Conservation (phyloP, 257 asterid genomes). For the Petunia axillaris region DNA sequence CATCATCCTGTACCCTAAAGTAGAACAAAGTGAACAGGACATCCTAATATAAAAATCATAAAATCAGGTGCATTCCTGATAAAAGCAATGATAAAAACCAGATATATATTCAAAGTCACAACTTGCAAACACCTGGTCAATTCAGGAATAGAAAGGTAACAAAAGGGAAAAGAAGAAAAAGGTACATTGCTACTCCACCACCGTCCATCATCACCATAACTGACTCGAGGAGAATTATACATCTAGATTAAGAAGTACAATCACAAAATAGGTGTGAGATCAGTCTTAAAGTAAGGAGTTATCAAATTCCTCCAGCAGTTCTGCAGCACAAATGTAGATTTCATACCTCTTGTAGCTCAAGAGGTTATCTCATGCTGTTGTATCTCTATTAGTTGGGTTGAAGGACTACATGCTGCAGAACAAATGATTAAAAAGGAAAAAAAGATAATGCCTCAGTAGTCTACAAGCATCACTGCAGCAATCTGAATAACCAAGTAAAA, state of each 20-base stretch:
- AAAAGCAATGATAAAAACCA: neutral
- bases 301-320: neutral
- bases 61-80: neutral
- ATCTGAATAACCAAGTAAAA: constrained; percentile 17
- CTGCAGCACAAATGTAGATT: neutral
- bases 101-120: neutral
- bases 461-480: neutral
- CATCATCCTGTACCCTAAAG: too few species aligned
- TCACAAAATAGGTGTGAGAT: neutral
- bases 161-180: neutral
- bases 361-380: constrained; percentile 10
- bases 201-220: neutral
- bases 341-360: neutral
- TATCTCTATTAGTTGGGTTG: constrained; percentile 44
- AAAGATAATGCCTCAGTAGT: neutral
- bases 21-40: too few species aligned
- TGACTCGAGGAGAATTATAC: neutral
- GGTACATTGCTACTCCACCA: neutral
- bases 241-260: neutral
- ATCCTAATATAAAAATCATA: too few species aligned
- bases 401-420: constrained; percentile 68
- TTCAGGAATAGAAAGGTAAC: neutral
- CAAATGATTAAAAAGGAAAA: neutral
- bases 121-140: neutral
- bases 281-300: neutral